These are phyloP conservation scores for Dipteronia dyeriana DNA, from an alignment of 345 rosid genomes.

Conservation along the genomic window DNA sequence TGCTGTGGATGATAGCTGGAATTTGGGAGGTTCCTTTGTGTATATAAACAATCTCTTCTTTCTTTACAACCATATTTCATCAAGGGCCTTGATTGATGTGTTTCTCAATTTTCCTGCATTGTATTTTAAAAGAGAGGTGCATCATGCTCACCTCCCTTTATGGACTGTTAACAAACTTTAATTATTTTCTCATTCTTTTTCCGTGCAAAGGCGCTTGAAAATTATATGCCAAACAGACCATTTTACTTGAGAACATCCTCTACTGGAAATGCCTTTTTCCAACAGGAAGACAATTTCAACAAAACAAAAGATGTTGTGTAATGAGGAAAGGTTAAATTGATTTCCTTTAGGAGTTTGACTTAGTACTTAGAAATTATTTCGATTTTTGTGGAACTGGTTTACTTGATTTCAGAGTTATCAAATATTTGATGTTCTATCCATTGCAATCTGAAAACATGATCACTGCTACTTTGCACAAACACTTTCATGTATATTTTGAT, in stretches of 20 bases:
- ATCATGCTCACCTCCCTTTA: not conserved
- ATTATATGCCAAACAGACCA: not conserved
- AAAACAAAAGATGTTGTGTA: not conserved
- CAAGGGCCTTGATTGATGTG: not conserved
- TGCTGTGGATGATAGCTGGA: conserved; percentile 4
- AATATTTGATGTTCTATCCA: not conserved
- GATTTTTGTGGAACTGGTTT: not conserved
- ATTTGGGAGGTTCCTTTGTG: conserved; percentile 18
- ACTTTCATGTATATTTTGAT: not conserved
- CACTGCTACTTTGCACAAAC: not conserved
- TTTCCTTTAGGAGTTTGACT: not conserved
- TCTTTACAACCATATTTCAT: not conserved
- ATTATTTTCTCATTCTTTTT: not conserved
- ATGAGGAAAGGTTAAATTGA: not conserved
- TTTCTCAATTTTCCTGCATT: not conserved
- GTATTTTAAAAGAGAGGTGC: not conserved
- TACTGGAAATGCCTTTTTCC: not conserved
- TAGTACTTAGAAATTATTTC: not conserved
- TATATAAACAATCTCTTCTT: not conserved
- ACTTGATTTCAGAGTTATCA: not conserved
- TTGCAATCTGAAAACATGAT: not conserved
- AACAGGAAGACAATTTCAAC: not conserved
- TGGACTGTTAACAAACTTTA: not conserved
- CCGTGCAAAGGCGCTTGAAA: not conserved
- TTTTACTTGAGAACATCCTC: not conserved